Conservation (phyloP, 2,329 filamentous ascomycete species). For the Monosporascus cannonballus region DNA sequence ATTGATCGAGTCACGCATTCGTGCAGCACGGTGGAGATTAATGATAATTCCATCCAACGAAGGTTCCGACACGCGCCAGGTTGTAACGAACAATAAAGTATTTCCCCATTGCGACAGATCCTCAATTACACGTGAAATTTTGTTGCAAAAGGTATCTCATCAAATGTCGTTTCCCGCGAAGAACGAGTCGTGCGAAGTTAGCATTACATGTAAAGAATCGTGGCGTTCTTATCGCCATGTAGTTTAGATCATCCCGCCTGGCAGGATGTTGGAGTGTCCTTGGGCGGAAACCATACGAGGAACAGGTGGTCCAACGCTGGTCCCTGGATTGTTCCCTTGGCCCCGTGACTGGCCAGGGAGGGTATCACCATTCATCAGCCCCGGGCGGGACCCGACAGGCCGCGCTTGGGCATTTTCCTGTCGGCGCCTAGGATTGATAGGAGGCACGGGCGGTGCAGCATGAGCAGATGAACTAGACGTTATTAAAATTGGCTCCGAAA, state of each 20-base stretch:
- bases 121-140: neutral
- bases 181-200: too few relatives aligned
- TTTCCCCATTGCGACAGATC: neutral
- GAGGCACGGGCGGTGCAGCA: constrained; percentile 47
- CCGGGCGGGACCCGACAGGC: neutral
- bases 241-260: constrained; percentile 41
- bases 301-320: constrained; percentile 26
- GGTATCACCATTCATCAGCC: neutral
- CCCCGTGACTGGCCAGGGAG: constrained; percentile 11
- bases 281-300: constrained; percentile 29
- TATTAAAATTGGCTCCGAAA: constrained; percentile 44
- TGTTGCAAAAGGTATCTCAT: constrained; percentile 6
- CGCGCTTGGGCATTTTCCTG: constrained; percentile 20
- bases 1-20: neutral
- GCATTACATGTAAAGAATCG: constrained; percentile 1
- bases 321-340: constrained; percentile 20
- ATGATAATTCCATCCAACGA: neutral
- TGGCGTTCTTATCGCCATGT: neutral
- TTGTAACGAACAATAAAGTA: neutral
- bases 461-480: constrained; percentile 40
- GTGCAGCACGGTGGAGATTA: neutral
- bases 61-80: neutral
- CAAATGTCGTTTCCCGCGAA: constrained; percentile 10
- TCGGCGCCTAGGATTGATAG: constrained; percentile 51
- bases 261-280: constrained; percentile 20